Conservation (phyloP, 208 protist genomes). For the Leishmania tropica region DNA sequence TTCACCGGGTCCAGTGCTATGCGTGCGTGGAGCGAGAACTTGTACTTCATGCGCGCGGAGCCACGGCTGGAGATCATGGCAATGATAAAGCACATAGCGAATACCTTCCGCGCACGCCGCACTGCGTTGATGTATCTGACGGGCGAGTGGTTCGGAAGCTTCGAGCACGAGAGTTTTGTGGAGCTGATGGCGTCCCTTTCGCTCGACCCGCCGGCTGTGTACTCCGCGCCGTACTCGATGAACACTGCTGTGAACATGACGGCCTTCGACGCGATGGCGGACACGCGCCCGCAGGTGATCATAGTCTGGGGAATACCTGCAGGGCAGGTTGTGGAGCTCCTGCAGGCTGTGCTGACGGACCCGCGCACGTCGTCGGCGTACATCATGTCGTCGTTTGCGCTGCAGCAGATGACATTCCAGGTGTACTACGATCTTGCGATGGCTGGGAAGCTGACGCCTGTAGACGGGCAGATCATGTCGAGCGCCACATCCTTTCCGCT, state of each 20-base stretch:
- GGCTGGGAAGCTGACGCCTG: too few relatives aligned
- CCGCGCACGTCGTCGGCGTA: slow-evolving; percentile 35
- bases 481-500: slow-evolving; percentile 38
- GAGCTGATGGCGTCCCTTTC: too few relatives aligned
- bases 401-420: too few relatives aligned
- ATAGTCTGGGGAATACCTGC: slow-evolving; percentile 40
- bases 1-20: slow-evolving; percentile 18
- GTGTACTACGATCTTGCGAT: too few relatives aligned
- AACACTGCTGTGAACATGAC: slow-evolving; percentile 4
- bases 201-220: too few relatives aligned
- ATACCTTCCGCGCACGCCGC: slow-evolving; percentile 15
- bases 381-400: too few relatives aligned
- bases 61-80: slow-evolving; percentile 35
- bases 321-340: slow-evolving; percentile 31
- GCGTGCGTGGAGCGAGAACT: slow-evolving; percentile 26
- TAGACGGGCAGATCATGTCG: too few relatives aligned
- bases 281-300: slow-evolving; percentile 48
- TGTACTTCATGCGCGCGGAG: slow-evolving; percentile 41
- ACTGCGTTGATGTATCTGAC: too few relatives aligned
- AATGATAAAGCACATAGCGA: slow-evolving; percentile 39
- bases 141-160: too few relatives aligned
- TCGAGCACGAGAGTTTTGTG: too few relatives aligned
- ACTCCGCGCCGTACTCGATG: too few relatives aligned
- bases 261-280: slow-evolving; percentile 30
- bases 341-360: slow-evolving; percentile 32